Percentiles rank a stretch among this genome's conserved stretches.
Evolutionary conservation across 2,329 filamentous ascomycete species (phyloP).

Genomic region (Apiospora aurea): DNA sequence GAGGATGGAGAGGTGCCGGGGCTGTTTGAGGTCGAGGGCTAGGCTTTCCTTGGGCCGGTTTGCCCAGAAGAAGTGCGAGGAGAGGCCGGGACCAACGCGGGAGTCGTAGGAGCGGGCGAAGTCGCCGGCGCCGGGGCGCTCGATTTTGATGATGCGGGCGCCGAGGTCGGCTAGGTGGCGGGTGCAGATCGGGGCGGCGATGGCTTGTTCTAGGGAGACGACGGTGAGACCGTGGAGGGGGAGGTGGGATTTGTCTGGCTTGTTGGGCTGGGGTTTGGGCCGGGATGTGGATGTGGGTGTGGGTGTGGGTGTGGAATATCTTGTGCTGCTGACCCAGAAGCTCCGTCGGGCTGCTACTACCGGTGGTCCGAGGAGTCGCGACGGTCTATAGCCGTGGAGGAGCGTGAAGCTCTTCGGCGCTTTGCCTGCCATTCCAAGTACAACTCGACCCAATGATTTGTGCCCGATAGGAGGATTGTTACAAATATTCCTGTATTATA

Average conservation of each 20-base stretch:
- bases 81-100: constrained; percentile 52
- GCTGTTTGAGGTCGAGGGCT: constrained; percentile 56
- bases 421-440: neutral
- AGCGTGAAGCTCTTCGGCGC: neutral
- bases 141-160: constrained; percentile 62
- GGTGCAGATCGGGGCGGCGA: constrained; percentile 62
- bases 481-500: too few species aligned
- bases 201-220: constrained; percentile 60
- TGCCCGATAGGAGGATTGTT: too few species aligned
- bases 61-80: constrained; percentile 63
- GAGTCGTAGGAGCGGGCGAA: constrained; percentile 60
- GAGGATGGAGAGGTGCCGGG: constrained; percentile 50
- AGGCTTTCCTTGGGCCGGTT: constrained; percentile 62
- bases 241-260: constrained; percentile 25
- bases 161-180: constrained; percentile 61
- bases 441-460: neutral
- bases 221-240: constrained; percentile 56
- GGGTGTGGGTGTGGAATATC: too few species aligned
- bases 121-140: constrained; percentile 58
- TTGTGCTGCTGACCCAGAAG: neutral
- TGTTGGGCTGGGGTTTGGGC: neutral
- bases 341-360: too few species aligned
- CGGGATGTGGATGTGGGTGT: neutral
- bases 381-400: neutral
- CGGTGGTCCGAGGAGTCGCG: neutral